Evolutionary conservation across 495 filamentous ascomycete genomes (phyloP), one percentile per base, ranked within the genome.

Genomic region (Ramalina intermedia): DNA sequence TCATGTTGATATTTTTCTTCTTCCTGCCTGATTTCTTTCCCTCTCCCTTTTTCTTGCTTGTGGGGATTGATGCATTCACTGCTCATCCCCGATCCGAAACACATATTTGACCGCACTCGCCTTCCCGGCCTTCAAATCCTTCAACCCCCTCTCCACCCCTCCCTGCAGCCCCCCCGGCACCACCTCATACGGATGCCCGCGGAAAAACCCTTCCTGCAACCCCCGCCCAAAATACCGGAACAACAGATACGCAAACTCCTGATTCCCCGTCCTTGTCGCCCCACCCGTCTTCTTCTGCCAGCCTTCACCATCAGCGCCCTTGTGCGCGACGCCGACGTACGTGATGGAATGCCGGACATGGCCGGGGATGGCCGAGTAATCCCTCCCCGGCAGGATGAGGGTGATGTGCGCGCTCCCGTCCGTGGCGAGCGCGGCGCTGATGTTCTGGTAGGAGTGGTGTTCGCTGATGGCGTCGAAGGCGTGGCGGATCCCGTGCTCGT

Each of bases 91-190:
- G 62, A 87, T 76, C 27, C 77, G 61, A 48, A 82, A 78, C 2
- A 86, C 74, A 63, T 82, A 85, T 58, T 87, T 87, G 0, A 75
- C 65, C 14, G 71, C 82, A 47, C 74, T 78, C 41, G 75, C 80
- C 54, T 76, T 81, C 0, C 82, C 83, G 11, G 57, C 70, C 60
- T 73, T 73, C 52, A 85, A 59, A 48, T 78, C 68, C 50, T 59
- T 57, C 58, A 87, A 52, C 1, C 61, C 80, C 20, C 57, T 52
- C 58, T 78, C 56, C 2, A 84, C 55, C 18, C 44, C 43, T 1
- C 79, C 76, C 1, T 54, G 67, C 42, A 84, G 49, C 0, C 80
- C 81, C 6, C 78, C 75, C 0, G 69, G 66, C 8, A 79, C 62
- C 9, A 85, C 71, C 61, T 79, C 72, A 36, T 67, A 63, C 36